Evolutionary conservation across 78 protist species (phyloP).

Genomic region (Cyanophora paradoxa): DNA sequence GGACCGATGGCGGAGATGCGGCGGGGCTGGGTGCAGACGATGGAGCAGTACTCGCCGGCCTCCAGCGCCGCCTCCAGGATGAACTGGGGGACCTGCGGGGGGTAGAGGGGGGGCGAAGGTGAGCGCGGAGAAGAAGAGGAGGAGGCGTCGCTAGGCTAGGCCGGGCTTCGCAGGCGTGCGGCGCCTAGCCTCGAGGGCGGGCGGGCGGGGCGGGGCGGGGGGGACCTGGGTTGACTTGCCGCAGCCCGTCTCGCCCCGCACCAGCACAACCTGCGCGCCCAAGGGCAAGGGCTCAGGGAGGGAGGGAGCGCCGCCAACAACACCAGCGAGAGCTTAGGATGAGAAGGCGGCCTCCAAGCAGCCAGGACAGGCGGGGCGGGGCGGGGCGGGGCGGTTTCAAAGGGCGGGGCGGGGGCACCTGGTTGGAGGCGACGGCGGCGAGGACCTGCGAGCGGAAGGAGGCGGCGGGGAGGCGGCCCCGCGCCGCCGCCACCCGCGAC

Average conservation of each 20-base stretch:
- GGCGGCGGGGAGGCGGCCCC: too few relatives aligned
- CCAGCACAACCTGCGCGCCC: conserved; percentile 10
- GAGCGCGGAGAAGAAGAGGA: neutral
- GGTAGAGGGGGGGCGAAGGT: neutral
- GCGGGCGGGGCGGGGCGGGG: neutral
- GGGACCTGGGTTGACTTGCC: conserved; percentile 79
- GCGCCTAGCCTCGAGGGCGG: neutral
- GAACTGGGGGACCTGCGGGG: conserved; percentile 73
- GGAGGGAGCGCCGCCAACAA: too few relatives aligned
- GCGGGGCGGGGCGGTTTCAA: too few relatives aligned
- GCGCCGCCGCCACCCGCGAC: too few relatives aligned
- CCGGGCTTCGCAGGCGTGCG: neutral
- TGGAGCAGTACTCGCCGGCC: conserved; percentile 16
- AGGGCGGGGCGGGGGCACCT: too few relatives aligned
- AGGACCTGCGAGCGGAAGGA: too few relatives aligned
- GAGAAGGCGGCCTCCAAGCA: too few relatives aligned
- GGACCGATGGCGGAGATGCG: conserved; percentile 69
- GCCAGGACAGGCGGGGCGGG: too few relatives aligned
- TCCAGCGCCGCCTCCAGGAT: conserved; percentile 50
- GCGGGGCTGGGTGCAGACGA: conserved; percentile 87
- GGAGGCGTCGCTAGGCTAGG: too few relatives aligned
- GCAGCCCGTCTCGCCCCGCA: conserved; percentile 81
- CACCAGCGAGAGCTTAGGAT: too few relatives aligned
- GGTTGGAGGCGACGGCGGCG: too few relatives aligned
- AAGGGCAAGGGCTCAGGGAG: too few relatives aligned